These are phyloP conservation scores for Bassia scoparia DNA, from an alignment of 148 eudicot genomes.

Conservation along the genomic window DNA sequence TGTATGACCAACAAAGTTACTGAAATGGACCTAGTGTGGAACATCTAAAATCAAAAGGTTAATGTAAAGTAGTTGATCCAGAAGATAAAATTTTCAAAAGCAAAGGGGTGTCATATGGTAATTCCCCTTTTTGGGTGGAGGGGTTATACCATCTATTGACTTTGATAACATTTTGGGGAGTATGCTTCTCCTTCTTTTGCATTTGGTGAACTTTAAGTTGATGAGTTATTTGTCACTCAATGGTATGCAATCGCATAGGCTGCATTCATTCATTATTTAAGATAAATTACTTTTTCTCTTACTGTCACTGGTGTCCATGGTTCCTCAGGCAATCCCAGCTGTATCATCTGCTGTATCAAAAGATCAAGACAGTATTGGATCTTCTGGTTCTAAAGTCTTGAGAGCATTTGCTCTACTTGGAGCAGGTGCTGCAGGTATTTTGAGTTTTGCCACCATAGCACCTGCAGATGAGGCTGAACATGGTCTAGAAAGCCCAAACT, in stretches of 20 bases:
- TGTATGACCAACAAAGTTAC: not conserved
- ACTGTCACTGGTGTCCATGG: conserved; percentile 11
- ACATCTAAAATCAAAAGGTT: not conserved
- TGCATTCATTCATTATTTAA: not conserved
- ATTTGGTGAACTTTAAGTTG: not conserved
- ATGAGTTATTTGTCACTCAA: not conserved
- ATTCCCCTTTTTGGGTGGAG: too few species aligned
- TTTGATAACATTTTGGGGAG: not conserved
- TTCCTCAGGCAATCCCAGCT: conserved; percentile 62
- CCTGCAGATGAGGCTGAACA: conserved; percentile 91
- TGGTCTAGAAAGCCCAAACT: conserved; percentile 60
- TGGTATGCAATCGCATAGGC: not conserved
- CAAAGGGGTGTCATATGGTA: not conserved
- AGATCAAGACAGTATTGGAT: conserved; percentile 48
- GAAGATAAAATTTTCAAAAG: not conserved
- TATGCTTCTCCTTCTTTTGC: not conserved
- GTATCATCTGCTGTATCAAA: conserved; percentile 53
- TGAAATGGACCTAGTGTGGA: not conserved
- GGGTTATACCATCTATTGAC: too few species aligned
- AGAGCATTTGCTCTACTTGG: conserved; percentile 65
- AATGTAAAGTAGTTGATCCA: not conserved
- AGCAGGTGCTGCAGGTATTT: conserved; percentile 64
- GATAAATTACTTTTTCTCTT: not conserved
- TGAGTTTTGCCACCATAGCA: conserved; percentile 59
- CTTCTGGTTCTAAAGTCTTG: conserved; percentile 48